phyloP scores from a whole-genome alignment of 352 stramenopile species.

The Globisporangium spiculum region DNA sequence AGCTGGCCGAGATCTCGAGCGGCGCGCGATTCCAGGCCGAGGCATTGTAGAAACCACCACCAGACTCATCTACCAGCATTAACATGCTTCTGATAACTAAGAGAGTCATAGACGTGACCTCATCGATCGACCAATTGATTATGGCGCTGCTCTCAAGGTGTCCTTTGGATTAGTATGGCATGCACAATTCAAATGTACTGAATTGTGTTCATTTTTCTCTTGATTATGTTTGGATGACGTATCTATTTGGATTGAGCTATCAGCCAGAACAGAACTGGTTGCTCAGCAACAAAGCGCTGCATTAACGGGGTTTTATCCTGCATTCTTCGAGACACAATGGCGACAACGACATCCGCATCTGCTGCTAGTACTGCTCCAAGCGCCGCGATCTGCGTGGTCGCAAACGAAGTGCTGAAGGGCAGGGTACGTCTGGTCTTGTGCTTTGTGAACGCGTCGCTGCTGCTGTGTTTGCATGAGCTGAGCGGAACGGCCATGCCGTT shows the following conservation, averaged over 20 bases:
- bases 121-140: not conserved
- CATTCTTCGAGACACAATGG: not conserved
- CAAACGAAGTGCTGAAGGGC: constrained; percentile 80
- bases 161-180: not conserved
- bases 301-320: not conserved
- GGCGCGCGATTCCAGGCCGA: constrained; percentile 22
- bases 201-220: not conserved
- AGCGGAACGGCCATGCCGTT: not conserved
- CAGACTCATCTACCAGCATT: not conserved
- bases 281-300: not conserved
- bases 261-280: not conserved
- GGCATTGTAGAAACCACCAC: not conserved
- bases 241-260: not conserved
- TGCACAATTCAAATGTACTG: not conserved
- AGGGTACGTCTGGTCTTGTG: constrained; percentile 36
- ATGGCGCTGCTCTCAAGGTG: not conserved
- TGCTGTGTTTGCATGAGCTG: not conserved
- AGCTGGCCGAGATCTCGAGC: constrained; percentile 30
- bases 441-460: not conserved
- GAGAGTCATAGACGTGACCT: not conserved
- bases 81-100: not conserved
- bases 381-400: constrained; percentile 78
- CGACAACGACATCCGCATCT: not conserved
- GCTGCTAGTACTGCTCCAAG: constrained; percentile 26
- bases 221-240: not conserved